Evolutionary conservation across 192 early-diverging fungal species (phyloP).

Genomic region (Lobulomyces angularis): DNA sequence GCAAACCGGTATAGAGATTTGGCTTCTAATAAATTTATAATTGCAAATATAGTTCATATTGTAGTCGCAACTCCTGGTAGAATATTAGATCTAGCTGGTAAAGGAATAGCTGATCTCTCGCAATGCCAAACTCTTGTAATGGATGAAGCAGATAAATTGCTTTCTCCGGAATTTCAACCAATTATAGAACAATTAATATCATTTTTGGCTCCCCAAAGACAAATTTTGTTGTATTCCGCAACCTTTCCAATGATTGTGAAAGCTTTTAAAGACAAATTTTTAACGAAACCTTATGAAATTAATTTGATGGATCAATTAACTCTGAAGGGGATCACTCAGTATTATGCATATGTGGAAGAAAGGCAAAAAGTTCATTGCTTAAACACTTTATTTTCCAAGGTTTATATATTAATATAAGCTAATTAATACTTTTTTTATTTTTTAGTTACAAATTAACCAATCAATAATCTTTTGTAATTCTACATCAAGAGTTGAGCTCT

Average conservation of each 20-base stretch:
- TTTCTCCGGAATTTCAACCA: slow-evolving; percentile 96
- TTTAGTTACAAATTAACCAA: slow-evolving; percentile 97
- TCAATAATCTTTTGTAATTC: slow-evolving; percentile 99
- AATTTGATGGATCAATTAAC: slow-evolving; percentile 99
- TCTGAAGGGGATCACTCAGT: slow-evolving; percentile 94
- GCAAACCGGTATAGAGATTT: slow-evolving; percentile 58
- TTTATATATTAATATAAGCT: slow-evolving; percentile 9
- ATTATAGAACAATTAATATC: slow-evolving; percentile 93
- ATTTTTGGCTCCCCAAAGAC: slow-evolving; percentile 71
- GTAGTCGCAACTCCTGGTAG: slow-evolving; percentile 95
- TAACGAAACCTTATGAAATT: slow-evolving; percentile 95
- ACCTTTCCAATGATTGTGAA: slow-evolving; percentile 98
- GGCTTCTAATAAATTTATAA: slow-evolving; percentile 4
- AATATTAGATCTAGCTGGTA: slow-evolving; percentile 90
- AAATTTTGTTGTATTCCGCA: slow-evolving; percentile 93
- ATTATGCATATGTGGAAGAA: slow-evolving; percentile 98
- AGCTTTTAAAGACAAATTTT: slow-evolving; percentile 91
- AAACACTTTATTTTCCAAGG: slow-evolving; percentile 84
- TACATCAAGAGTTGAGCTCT: slow-evolving; percentile 92
- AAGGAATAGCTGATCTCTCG: slow-evolving; percentile 82
- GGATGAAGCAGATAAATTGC: slow-evolving; percentile 98
- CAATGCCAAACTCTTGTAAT: slow-evolving; percentile 87
- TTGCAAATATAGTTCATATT: slow-evolving; percentile 60
- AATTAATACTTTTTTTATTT: background rate
- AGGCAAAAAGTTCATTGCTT: slow-evolving; percentile 93